These are phyloP conservation scores for Orobanche coerulescens DNA, from an alignment of 257 asterid genomes.

Conservation along the genomic window DNA sequence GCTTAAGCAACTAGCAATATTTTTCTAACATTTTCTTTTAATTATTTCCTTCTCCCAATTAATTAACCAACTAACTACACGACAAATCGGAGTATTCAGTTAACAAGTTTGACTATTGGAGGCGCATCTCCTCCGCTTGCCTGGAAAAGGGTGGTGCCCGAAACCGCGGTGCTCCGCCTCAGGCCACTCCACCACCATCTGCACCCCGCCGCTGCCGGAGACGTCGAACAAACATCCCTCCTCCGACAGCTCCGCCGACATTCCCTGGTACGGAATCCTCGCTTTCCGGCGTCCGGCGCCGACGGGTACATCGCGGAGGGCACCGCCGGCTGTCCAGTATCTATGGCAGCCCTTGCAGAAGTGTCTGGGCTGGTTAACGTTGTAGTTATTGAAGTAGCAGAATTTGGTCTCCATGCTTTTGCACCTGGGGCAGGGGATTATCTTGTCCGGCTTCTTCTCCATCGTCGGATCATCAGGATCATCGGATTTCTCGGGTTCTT, in stretches of 20 bases:
- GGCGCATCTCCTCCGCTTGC: conserved; percentile 60
- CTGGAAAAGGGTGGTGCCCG: conserved; percentile 38
- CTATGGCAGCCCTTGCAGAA: conserved; percentile 79
- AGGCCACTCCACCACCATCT: conserved; percentile 43
- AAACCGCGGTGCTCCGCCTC: conserved; percentile 40
- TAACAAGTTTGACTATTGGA: conserved; percentile 47
- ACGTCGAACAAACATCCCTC: conserved; percentile 35
- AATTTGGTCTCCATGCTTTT: conserved; percentile 80
- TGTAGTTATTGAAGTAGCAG: conserved; percentile 80
- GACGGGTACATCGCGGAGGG: conserved; percentile 71
- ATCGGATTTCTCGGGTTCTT: conserved; percentile 14
- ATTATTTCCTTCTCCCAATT: neutral
- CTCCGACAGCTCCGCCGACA: conserved; percentile 34
- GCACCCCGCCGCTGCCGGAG: conserved; percentile 27
- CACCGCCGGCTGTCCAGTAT: conserved; percentile 92
- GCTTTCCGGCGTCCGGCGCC: conserved; percentile 85
- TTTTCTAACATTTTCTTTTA: neutral
- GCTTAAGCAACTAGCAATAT: conserved; percentile 22
- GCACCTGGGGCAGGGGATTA: conserved; percentile 80
- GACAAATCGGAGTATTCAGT: conserved; percentile 31
- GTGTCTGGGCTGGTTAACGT: conserved; percentile 85
- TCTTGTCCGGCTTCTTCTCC: conserved; percentile 66
- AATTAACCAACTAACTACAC: conserved; percentile 11
- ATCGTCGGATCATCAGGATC: conserved; percentile 14
- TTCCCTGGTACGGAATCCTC: conserved; percentile 47